phyloP scores from a whole-genome alignment of 768 basidiomycete species.

The Psilocybe azurescens region DNA sequence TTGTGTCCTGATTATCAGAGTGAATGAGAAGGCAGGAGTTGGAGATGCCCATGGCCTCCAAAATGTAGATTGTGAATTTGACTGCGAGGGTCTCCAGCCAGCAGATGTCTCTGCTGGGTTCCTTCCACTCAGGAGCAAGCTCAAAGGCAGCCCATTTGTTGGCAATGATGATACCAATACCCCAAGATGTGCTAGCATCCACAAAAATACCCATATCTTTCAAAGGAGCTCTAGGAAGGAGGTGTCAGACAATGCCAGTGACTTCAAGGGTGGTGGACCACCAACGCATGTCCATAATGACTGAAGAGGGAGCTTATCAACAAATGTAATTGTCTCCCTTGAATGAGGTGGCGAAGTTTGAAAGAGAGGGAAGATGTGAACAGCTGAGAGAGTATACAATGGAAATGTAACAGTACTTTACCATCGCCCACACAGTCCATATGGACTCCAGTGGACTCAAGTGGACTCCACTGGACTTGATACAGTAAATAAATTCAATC shows the following conservation, averaged over 20 bases:
- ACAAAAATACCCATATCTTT: slow-evolving; percentile 26
- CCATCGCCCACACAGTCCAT: too few species aligned
- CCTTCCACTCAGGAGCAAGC: background rate
- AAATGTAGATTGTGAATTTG: background rate
- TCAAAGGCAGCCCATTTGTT: background rate
- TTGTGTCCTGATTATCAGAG: background rate
- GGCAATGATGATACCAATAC: background rate
- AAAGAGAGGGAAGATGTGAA: slow-evolving; percentile 28
- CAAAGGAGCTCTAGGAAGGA: slow-evolving; percentile 12
- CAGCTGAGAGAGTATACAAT: slow-evolving; percentile 31
- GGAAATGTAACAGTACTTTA: slow-evolving; percentile 34
- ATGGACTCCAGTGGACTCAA: too few species aligned
- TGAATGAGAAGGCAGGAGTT: background rate
- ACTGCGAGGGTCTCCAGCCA: background rate
- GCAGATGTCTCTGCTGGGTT: background rate
- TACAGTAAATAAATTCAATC: too few species aligned
- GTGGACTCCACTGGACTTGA: too few species aligned
- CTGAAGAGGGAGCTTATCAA: slow-evolving; percentile 2
- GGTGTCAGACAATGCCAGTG: slow-evolving; percentile 7
- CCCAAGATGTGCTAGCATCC: background rate
- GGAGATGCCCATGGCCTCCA: background rate
- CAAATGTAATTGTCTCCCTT: slow-evolving; percentile 15
- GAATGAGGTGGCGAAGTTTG: slow-evolving; percentile 27
- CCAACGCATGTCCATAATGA: slow-evolving; percentile 30
- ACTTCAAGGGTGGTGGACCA: slow-evolving; percentile 24